Percentiles rank a stretch among this genome's conserved stretches.
phyloP scores from a whole-genome alignment of 2,329 filamentous ascomycete genomes.

The Diaporthe sp. region DNA sequence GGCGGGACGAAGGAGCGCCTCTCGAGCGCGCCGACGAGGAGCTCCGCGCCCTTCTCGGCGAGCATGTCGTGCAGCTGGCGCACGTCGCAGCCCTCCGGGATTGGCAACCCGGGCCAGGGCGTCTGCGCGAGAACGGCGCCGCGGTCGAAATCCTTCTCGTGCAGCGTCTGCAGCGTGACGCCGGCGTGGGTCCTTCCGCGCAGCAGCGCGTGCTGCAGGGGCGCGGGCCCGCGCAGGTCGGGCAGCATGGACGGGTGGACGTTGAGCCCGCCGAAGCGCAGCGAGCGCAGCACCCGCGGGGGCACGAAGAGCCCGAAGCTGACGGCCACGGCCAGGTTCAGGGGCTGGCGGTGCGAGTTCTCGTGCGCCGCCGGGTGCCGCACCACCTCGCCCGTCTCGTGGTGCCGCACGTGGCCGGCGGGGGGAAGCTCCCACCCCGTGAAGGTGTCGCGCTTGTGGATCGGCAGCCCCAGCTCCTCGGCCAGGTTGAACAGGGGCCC shows the following conservation, averaged over 20 bases:
- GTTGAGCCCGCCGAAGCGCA: constrained; percentile 90
- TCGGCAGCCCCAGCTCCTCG: constrained; percentile 69
- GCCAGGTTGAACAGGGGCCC: constrained; percentile 81
- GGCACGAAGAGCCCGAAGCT: constrained; percentile 96
- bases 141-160: constrained; percentile 81
- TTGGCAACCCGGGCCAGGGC: constrained; percentile 66
- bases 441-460: constrained; percentile 86
- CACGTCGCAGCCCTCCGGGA: constrained; percentile 60
- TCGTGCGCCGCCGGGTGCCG: constrained; percentile 39
- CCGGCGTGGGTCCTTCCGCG: constrained; percentile 72
- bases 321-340: constrained; percentile 89
- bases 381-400: constrained; percentile 34
- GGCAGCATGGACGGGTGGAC: constrained; percentile 93
- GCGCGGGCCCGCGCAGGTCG: constrained; percentile 87
- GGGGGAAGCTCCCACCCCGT: constrained; percentile 73
- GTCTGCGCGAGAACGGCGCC: constrained; percentile 82
- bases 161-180: constrained; percentile 88
- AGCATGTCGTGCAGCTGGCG: constrained; percentile 63
- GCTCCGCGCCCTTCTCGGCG: constrained; percentile 73
- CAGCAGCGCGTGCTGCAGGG: constrained; percentile 87
- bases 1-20: constrained; percentile 75
- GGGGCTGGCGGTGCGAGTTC: constrained; percentile 60
- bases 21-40: constrained; percentile 77
- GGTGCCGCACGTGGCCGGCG: constrained; percentile 35
- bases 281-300: constrained; percentile 74